Evolutionary conservation across 2,329 filamentous ascomycete genomes (phyloP), one percentile per base, ranked within the genome.

Genomic region (Tolypocladium ophioglossoides): DNA sequence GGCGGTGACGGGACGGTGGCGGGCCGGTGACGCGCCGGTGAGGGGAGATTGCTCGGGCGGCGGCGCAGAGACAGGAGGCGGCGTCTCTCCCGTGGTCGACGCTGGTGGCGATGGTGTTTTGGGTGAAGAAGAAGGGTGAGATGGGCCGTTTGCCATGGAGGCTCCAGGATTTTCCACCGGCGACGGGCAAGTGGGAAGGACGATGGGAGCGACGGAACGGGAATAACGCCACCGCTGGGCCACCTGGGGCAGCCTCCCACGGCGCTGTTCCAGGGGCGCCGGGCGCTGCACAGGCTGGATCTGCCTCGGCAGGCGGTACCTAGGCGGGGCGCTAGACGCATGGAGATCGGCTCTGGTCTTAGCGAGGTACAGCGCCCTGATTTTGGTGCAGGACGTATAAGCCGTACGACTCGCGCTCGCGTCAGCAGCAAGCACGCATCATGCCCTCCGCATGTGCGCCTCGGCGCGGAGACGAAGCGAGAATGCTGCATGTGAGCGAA

Each of bases 131-230:
- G 27, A 27, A 16, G 24, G 27, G 44, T 32, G 27, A 48, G 44
- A 32, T 34, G 44, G 18, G 18, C 44, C 27, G 44, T 34, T 47
- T 9, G 44, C 20, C 30, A 18, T 48, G 27, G 27, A 47, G 44
- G 24, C n/a, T 47, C 44, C 44, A 47, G 32, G 44, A 32, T 48
- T 48, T 48, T 34, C 44, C 30, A 27, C 9, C 18, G 9, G 27
- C 18, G 27, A 14, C 32, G 11, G 27, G 44, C 7, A n/a, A n/a
- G 50, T 9, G 20, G 27, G 30, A 44, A 35, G 37, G 27, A 52
- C 37, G 37, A 51, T 34, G 22, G 50, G n/a, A 69, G 10, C 60
- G 71, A 2, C 55, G 51, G 55, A 57, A 57, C 53, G 53, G 55
- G 55, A 55, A 55, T 55, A 53, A 50, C 32, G 52, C 47, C 49